Evolutionary conservation across 352 stramenopile species (phyloP), one percentile per base, ranked within the genome.

Genomic region (Phytophthora brassicae): DNA sequence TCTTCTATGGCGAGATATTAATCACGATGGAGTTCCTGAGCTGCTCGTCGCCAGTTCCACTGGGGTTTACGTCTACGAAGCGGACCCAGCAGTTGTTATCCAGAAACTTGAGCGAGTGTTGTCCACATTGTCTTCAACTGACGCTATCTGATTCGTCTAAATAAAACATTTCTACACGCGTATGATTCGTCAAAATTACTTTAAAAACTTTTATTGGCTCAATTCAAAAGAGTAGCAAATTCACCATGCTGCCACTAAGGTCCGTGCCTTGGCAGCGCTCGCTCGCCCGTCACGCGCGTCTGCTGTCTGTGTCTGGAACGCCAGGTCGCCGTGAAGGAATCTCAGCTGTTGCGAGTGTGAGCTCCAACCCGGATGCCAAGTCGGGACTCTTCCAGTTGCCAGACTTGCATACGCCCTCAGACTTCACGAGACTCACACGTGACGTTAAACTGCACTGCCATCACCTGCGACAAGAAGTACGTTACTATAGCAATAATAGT

Each of bases 331-430:
- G 24, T 2, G 52, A 70, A 5, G 36, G 49, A 16, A 35, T 62
- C 41, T 56, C 39, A 14, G 36, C 42, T 44, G 38, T 43, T 49
- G 47, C 56, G 9, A 64, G 48, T 28, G 48, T 58, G 6, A 72
- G 58, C 6, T 59, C 26, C 12, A 46, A 19, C 1, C 33, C 56
- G 12, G 60, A 66, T 11, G 36, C 54, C 23, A 64, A 68, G 43
- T 79, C 69, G 0, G 84, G 84, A 7, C 76, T 94, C 23, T 94
- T 94, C 33, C 84, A 89, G 55, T 54, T 94, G 38, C 81, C 79
- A 16, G 56, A 84, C 23, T 63, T 94, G 38, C 76, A 86, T 52
- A 51, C 61, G 6, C 75, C 84, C 16, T 68, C 68, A 20, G 84
- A 94, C 57, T 94, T 94, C 52, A 31, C 65, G 17, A 66, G 62